Conservation (phyloP, 2,329 filamentous ascomycete genomes). For the Helotiales sp. region DNA sequence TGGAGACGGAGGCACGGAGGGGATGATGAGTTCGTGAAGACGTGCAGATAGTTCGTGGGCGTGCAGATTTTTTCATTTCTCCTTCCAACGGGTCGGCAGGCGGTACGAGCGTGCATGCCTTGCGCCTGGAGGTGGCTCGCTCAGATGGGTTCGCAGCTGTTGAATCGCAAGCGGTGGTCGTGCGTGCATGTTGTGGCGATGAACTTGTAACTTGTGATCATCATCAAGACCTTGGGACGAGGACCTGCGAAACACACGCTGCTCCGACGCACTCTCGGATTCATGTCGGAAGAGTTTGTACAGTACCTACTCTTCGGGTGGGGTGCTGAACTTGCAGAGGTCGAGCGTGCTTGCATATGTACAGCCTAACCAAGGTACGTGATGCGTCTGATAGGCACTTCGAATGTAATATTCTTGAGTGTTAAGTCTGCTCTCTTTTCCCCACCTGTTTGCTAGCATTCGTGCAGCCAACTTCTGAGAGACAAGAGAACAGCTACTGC, state of each 20-base stretch:
- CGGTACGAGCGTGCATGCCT: constrained; percentile 3
- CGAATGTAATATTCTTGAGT: neutral
- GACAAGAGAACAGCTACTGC: neutral
- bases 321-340: neutral
- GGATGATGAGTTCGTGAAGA: neutral
- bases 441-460: constrained; percentile 9
- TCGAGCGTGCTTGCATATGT: constrained; percentile 8
- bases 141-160: constrained; percentile 4
- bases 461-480: neutral
- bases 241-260: neutral
- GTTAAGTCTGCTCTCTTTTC: too few relatives aligned
- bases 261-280: neutral
- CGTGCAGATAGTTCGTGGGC: neutral
- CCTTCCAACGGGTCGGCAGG: too few relatives aligned
- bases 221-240: neutral
- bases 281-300: neutral
- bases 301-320: neutral
- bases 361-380: neutral
- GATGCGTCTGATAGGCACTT: neutral
- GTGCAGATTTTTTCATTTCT: too few relatives aligned
- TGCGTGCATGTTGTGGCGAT: neutral
- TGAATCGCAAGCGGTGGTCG: neutral
- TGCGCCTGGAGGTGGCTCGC: neutral
- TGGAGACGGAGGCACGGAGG: neutral
- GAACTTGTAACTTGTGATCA: neutral